Base-by-base conservation (phyloP, 164 flowering plant genomes). In the Tinospora cordifolia region DNA sequence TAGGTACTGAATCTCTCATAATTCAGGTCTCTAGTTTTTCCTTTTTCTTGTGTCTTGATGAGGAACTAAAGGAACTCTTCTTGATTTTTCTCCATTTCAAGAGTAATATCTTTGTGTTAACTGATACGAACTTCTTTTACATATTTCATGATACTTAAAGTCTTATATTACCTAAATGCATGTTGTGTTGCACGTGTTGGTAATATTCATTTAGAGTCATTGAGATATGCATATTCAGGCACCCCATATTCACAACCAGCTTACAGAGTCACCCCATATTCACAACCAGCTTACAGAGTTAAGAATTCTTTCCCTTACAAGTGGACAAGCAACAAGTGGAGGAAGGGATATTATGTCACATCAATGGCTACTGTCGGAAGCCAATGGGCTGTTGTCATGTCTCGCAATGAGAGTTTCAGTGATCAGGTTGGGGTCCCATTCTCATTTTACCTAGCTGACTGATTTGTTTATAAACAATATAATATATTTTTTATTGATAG, bases 291-390 rank as follows among this genome's bases (percentile, higher is more conserved):
- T 8, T 90, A 90, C 72, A 90, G 88, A 81, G 96, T 90, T 3
- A 88, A 91, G 65, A 91, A 88, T 49, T 79, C 88, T 25, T 90
- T 88, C 75, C 96, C 96, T 10, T 90, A 80, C 74, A 90, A 90
- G 77, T 90, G 96, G 96, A 90, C 88, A 60, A 87, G 86, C 81
- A 90, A 90, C 70, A 90, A 90, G 67, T 90, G 96, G 96, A 88
- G 76, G 72, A 93, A 90, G 76, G 96, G 91, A 13, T 90, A 88
- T 75, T 77, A 75, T 76, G 90, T 90, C 3, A 90, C 95, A 6
- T 77, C 96, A 15, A 90, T 90, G 96, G 90, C 96, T 58, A 88
- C 96, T 65, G 80, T 93, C 13, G 91, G 89, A 25, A 81, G 79
- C 62, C 81, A 88, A 49, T 90, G 96, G 96, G 96, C 78, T 51